These are phyloP conservation scores for Tolypocladium capitatum DNA, from an alignment of 2,329 filamentous ascomycete species.

Conservation along the genomic window DNA sequence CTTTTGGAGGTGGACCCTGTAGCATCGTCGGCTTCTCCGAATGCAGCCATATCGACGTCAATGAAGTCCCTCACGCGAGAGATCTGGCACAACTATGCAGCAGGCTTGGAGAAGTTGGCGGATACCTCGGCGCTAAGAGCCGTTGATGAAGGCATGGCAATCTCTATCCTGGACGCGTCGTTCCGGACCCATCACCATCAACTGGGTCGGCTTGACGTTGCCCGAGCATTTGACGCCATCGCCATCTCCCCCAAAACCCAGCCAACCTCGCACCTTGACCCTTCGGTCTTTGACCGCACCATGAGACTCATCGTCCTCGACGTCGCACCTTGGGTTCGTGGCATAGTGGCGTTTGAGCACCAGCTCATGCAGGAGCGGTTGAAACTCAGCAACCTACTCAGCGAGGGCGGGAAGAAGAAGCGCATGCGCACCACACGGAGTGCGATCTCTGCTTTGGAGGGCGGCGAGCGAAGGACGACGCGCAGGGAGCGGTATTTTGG, in stretches of 20 bases:
- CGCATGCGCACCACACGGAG: slow-evolving; percentile 58
- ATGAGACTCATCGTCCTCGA: slow-evolving; percentile 56
- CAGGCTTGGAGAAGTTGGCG: neutral
- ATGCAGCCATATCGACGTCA: slow-evolving; percentile 14
- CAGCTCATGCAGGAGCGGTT: slow-evolving; percentile 55
- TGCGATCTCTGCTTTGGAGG: slow-evolving; percentile 65
- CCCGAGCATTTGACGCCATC: slow-evolving; percentile 47
- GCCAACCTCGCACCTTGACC: slow-evolving; percentile 33
- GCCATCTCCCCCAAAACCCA: slow-evolving; percentile 33
- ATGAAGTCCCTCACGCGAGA: slow-evolving; percentile 17
- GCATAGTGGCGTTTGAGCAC: slow-evolving; percentile 66
- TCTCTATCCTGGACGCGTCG: slow-evolving; percentile 24
- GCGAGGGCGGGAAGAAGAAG: slow-evolving; percentile 37
- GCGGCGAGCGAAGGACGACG: slow-evolving; percentile 52
- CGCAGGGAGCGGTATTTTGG: slow-evolving; percentile 63
- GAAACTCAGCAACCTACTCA: slow-evolving; percentile 47
- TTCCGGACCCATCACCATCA: slow-evolving; percentile 15
- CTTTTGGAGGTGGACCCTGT: slow-evolving; percentile 32
- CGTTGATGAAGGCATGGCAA: slow-evolving; percentile 19
- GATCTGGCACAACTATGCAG: slow-evolving; percentile 3
- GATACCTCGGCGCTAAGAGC: slow-evolving; percentile 8
- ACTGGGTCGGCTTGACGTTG: slow-evolving; percentile 38
- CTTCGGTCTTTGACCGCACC: slow-evolving; percentile 67
- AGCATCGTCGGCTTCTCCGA: slow-evolving; percentile 14
- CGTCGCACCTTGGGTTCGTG: slow-evolving; percentile 78